Evolutionary conservation across 768 basidiomycete species (phyloP), one percentile per base, ranked within the genome.

Genomic region (Pleurotus cornucopiae): DNA sequence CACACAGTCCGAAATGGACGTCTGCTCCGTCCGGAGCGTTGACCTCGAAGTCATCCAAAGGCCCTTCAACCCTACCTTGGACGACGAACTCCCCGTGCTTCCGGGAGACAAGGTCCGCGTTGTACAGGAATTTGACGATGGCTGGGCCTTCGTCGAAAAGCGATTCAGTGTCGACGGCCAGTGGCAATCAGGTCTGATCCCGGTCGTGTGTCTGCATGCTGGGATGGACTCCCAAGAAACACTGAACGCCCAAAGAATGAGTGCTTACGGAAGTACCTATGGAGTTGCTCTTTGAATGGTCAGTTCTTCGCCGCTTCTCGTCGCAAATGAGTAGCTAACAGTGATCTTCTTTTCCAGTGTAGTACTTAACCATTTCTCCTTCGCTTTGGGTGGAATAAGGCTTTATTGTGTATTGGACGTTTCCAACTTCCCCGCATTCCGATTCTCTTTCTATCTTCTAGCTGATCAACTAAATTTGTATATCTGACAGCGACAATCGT

Each of bases 81-180:
- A 72, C 2, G 88, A 90, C 60, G 88, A 91, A 65, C 63, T 91
- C 2, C 58, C 65, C 0, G 84, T 88, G 1, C 39, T 20, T 0
- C 69, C 71, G 0, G 80, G 78, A 0, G 86, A 89, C 48, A 61
- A 62, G 4, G 80, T 89, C 9, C 78, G 69, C 62, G 67, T 89
- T 26, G 4, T 85, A 9, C 69, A 72, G 48, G 62, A 79, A 20
- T 90, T 83, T 63, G 82, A 86, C 56, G 88, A 89, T 61, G 88
- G 87, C 0, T 90, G 88, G 88, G 81, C 80, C 5, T 67, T 80
- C 58, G 80, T 86, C 38, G 79, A 86, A 70, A 80, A 74, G 57
- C 37, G 51, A 12, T 52, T 77, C 7, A 58, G 57, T 2, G 64
- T 63, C 3, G 58, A 61, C n/a, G 61, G 52, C 4, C 67, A 67